These are phyloP conservation scores for Evansstolkia leycettana DNA, from an alignment of 495 filamentous ascomycete genomes.

Conservation along the genomic window DNA sequence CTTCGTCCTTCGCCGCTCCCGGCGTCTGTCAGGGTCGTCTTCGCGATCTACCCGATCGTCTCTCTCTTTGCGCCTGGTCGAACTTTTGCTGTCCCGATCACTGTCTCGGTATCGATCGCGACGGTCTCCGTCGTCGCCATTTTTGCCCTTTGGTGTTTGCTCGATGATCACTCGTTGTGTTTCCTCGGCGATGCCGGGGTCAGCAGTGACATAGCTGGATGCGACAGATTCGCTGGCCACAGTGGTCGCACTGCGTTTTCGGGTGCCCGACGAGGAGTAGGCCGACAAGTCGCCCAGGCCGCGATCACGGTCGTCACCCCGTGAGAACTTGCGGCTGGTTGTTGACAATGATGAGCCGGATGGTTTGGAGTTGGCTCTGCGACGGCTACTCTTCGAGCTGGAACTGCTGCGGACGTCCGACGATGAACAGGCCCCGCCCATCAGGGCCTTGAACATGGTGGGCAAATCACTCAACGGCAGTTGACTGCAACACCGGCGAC, in stretches of 20 bases:
- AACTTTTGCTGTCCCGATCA: slow-evolving; percentile 21
- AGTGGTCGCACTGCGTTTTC: slow-evolving; percentile 23
- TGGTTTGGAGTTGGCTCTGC: too few species aligned
- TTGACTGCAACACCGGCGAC: not conserved
- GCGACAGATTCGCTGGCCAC: slow-evolving; percentile 34
- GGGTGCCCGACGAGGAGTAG: slow-evolving; percentile 25
- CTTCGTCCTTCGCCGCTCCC: slow-evolving; percentile 19
- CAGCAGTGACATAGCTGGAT: slow-evolving; percentile 42
- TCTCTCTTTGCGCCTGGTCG: slow-evolving; percentile 18
- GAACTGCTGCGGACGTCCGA: slow-evolving; percentile 23
- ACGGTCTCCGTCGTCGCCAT: slow-evolving; percentile 11
- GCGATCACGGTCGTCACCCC: slow-evolving; percentile 44
- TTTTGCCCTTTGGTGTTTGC: slow-evolving; percentile 19
- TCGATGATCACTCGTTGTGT: slow-evolving; percentile 14
- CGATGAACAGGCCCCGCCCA: slow-evolving; percentile 30
- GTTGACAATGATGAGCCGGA: slow-evolving; percentile 13
- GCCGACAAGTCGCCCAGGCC: slow-evolving; percentile 27
- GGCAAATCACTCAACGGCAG: slow-evolving; percentile 9
- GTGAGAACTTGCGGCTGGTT: slow-evolving; percentile 37
- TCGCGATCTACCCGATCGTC: slow-evolving; percentile 14
- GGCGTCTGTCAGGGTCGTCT: slow-evolving; percentile 13
- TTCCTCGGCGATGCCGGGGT: slow-evolving; percentile 13
- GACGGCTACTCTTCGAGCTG: too few species aligned
- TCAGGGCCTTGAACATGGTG: slow-evolving; percentile 35
- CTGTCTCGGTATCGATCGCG: slow-evolving; percentile 11